Conservation (phyloP, 2,329 filamentous ascomycete genomes). For the Ophiocordyceps polyrhachis-furcata region DNA sequence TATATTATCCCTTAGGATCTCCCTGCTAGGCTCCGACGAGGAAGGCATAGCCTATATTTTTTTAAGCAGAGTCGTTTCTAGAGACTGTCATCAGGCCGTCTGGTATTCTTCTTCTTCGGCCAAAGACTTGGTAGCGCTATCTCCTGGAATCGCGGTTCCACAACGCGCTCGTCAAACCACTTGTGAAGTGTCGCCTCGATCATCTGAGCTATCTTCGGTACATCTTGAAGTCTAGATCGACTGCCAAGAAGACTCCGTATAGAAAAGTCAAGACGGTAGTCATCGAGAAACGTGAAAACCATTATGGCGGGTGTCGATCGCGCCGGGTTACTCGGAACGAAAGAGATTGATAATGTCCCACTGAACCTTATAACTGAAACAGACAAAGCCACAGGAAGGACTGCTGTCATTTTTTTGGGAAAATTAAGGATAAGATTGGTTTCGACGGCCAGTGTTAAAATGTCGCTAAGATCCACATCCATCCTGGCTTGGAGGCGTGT, state of each 20-base stretch:
- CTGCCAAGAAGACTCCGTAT: slow-evolving; percentile 65
- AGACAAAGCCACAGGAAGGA: slow-evolving; percentile 77
- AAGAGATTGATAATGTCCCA: slow-evolving; percentile 81
- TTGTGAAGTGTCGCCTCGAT: slow-evolving; percentile 63
- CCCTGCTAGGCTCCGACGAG: too few relatives aligned
- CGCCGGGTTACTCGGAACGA: slow-evolving; percentile 58
- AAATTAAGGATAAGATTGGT: slow-evolving; percentile 91
- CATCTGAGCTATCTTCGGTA: slow-evolving; percentile 74
- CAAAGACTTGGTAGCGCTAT: slow-evolving; percentile 68
- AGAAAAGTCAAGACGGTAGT: slow-evolving; percentile 70
- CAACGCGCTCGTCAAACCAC: slow-evolving; percentile 77
- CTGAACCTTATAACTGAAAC: slow-evolving; percentile 90
- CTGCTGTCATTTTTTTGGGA: slow-evolving; percentile 71
- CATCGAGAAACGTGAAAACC: slow-evolving; percentile 83
- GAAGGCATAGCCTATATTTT: too few relatives aligned
- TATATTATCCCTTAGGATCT: too few relatives aligned
- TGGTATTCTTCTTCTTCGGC: slow-evolving; percentile 67
- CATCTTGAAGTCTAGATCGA: slow-evolving; percentile 63
- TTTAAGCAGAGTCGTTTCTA: too few relatives aligned
- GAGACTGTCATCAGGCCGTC: too few relatives aligned
- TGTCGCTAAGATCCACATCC: slow-evolving; percentile 93
- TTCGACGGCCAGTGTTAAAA: slow-evolving; percentile 85
- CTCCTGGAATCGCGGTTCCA: slow-evolving; percentile 74
- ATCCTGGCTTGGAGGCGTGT: slow-evolving; percentile 79
- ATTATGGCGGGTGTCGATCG: slow-evolving; percentile 68